Base-by-base conservation (phyloP, 2,329 filamentous ascomycete species). In the Cladosporium sp. region DNA sequence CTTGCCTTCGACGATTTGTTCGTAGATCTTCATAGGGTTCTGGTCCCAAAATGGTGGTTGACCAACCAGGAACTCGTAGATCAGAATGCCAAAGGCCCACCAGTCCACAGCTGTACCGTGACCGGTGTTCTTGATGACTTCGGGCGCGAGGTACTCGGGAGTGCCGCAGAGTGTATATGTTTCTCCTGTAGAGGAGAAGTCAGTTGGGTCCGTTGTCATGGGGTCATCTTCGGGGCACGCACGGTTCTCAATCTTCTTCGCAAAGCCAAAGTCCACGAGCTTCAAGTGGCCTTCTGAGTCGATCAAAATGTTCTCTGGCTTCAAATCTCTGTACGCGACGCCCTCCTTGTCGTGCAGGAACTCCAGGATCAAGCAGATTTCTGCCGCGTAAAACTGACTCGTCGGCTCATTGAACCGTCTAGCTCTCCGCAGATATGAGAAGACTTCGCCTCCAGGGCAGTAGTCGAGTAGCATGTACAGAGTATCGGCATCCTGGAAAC, bases 21-120 rank as follows among this genome's bases (percentile, higher is more conserved):
- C 92, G 79, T 94, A 94, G 66, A 94, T 94, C 76, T 93, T 92
- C 70, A 94, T 91, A 1, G 91, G 91, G 70, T 93, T 94, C 70
- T 92, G 88, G 74, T 93, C 89, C 90, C 91, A 95, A 75, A 94
- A 95, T 0, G 92, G 92, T 15, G 92, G 92, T 74, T 93, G 93
- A 32, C 92, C 92, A 11, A 92, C 92, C 59, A 94, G 80, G 75
- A 94, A 94, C 75, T 95, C 92, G 77, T 92, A 94, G 67, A 94
- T 88, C 65, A 95, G 79, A 71, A 94, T 93, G 30, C 92, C 92
- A 71, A 95, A 83, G 0, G 92, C 91, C 92, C 92, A 94, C 91
- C 91, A 94, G 81, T 94, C 91, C 41, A 94, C 91, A 15, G 91
- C 90, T 57, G 85, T 84, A 63, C 87, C 86, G 72, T 90, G 87